Evolutionary conservation across 371 early-diverging fungal genomes (phyloP), one percentile per base, ranked within the genome.

Genomic region (Catenaria anguillulae): DNA sequence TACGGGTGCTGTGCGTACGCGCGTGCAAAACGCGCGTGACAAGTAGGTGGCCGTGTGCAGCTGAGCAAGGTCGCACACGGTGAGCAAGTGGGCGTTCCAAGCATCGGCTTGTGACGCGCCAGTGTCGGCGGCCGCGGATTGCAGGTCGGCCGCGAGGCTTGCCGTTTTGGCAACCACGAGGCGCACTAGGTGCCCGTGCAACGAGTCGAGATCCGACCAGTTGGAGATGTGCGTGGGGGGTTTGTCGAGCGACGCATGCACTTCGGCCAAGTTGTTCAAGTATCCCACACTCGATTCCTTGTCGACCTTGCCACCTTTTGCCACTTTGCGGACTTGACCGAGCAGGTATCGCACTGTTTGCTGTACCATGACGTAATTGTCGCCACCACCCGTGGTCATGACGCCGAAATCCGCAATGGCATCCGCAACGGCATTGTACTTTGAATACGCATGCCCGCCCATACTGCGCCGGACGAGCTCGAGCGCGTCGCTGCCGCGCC

Each of bases 361-460:
- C 56, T 83, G 81, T 62, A 82, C 70, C 67, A 85, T 62, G 0
- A 82, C 81, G 12, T 76, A 79, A 60, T 86, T 84, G 60, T 86
- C 86, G 56, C 86, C 86, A 61, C 79, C 86, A 45, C 86, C 83
- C 10, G 86, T 86, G 0, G 84, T 86, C 68, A 80, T 69, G 10
- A 84, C 84, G 43, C 83, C 84, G 75, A 73, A 84, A 61, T 83
- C 84, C 36, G 72, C 77, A 55, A 82, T 80, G 35, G 79, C 66
- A 19, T 74, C 76, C 1, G 82, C 78, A 43, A 86, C 79, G 48
- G 75, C 73, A 64, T 86, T 86, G 70, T 84, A 86, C 26, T 81
- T 62, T 45, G 82, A 83, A 65, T 82, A 80, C 23, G 82, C 80
- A 56, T 82, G 79, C 1, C 80, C 80, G 62, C 84, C 81, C 45